These are phyloP conservation scores for Oryza punctata DNA, from an alignment of 176 grass and related monocot genomes.

Conservation along the genomic window DNA sequence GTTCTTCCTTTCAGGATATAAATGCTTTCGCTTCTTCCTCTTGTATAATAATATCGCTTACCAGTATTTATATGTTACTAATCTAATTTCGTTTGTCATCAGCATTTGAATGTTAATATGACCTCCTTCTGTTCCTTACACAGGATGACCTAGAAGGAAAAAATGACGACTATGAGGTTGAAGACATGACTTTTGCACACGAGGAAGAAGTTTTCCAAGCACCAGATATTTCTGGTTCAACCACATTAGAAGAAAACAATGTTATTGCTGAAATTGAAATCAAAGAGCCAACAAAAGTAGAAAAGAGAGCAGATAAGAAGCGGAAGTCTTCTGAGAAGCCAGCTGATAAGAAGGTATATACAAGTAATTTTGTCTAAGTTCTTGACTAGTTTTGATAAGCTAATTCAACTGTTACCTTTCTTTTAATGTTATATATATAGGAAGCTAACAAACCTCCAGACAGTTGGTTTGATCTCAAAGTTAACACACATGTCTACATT, in stretches of 20 bases:
- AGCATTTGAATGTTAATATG: not conserved
- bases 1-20: slow-evolving; percentile 10
- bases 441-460: slow-evolving; percentile 97
- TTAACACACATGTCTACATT: slow-evolving; percentile 92
- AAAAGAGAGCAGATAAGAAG: slow-evolving; percentile 66
- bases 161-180: slow-evolving; percentile 66
- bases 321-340: slow-evolving; percentile 68
- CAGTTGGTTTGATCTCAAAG: slow-evolving; percentile 99
- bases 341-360: slow-evolving; percentile 81
- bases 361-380: slow-evolving; percentile 23
- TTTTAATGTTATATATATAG: slow-evolving; percentile 47
- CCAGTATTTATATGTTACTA: not conserved
- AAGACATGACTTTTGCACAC: slow-evolving; percentile 82
- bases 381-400: slow-evolving; percentile 11
- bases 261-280: slow-evolving; percentile 34
- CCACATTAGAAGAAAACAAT: slow-evolving; percentile 48
- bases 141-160: slow-evolving; percentile 51
- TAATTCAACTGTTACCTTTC: slow-evolving; percentile 2
- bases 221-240: slow-evolving; percentile 37
- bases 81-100: not conserved
- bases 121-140: not conserved
- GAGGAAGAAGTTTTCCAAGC: slow-evolving; percentile 83
- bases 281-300: slow-evolving; percentile 54
- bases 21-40: not conserved
- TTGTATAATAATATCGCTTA: slow-evolving; percentile 13